These are phyloP conservation scores for Penicillium italicum DNA, from an alignment of 2,329 filamentous ascomycete genomes.

Conservation along the genomic window DNA sequence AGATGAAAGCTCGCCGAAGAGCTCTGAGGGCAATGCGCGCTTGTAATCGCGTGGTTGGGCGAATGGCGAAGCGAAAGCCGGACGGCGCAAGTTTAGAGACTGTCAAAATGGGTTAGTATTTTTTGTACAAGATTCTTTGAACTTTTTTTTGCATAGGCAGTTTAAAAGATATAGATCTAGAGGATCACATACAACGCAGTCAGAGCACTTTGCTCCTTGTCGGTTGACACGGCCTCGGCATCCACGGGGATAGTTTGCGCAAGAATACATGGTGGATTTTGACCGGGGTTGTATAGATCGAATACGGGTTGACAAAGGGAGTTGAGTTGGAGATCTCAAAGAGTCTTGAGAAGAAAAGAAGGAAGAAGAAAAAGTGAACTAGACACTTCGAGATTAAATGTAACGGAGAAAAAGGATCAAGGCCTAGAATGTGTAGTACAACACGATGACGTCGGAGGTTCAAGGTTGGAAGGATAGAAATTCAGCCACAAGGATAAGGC, in stretches of 20 bases:
- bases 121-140: background rate
- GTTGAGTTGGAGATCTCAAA: background rate
- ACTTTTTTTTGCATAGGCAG: background rate
- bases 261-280: slow-evolving; percentile 42
- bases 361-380: slow-evolving; percentile 4
- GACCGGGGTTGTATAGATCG: background rate
- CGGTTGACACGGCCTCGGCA: slow-evolving; percentile 47
- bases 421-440: slow-evolving; percentile 7
- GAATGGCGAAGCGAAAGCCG: slow-evolving; percentile 40
- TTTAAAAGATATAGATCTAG: background rate
- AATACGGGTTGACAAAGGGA: background rate
- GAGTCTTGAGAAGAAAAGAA: background rate
- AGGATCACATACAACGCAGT: slow-evolving; percentile 42
- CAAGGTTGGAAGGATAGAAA: background rate
- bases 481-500: background rate
- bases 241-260: slow-evolving; percentile 47
- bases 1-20: slow-evolving; percentile 29
- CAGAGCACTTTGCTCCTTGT: slow-evolving; percentile 42
- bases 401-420: slow-evolving; percentile 9
- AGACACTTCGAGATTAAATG: slow-evolving; percentile 15
- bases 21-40: slow-evolving; percentile 34
- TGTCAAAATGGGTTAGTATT: slow-evolving; percentile 17
- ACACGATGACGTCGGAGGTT: slow-evolving; percentile 15
- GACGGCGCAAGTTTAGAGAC: slow-evolving; percentile 39
- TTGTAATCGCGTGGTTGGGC: slow-evolving; percentile 40